Percentiles rank a stretch among this genome's conserved stretches.
Conservation (phyloP, 129 eudicot species). For the Escallonia rubra region DNA sequence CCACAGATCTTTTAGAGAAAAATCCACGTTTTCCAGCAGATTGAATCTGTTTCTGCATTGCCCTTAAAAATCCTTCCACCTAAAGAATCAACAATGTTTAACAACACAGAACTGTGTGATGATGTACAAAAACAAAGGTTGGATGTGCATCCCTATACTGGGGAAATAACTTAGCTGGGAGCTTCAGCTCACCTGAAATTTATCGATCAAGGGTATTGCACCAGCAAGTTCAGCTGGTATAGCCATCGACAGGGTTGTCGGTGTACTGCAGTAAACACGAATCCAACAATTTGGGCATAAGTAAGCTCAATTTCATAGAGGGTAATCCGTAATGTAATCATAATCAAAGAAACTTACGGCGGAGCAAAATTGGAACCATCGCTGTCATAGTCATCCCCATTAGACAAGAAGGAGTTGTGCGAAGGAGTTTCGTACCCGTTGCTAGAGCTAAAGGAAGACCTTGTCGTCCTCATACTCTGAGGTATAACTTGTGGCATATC, state of each 20-base stretch:
- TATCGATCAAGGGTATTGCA: conserved; percentile 92
- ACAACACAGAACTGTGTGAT: background rate
- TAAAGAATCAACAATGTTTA: conserved; percentile 11
- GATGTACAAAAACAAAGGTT: background rate
- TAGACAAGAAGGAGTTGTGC: conserved; percentile 52
- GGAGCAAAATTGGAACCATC: conserved; percentile 93
- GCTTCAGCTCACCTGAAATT: conserved; percentile 61
- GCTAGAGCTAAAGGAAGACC: conserved; percentile 72
- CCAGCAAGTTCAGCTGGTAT: conserved; percentile 95
- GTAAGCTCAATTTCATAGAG: too few species aligned
- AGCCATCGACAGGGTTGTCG: conserved; percentile 66
- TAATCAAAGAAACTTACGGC: conserved; percentile 52
- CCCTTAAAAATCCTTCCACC: conserved; percentile 95
- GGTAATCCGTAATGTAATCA: too few species aligned
- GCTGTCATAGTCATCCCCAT: conserved; percentile 91
- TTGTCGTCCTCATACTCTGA: conserved; percentile 65
- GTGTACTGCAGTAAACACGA: conserved; percentile 61
- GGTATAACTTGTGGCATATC: conserved; percentile 53
- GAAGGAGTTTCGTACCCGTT: conserved; percentile 77
- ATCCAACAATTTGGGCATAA: background rate
- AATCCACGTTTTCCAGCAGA: conserved; percentile 90
- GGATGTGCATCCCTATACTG: background rate
- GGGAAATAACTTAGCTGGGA: background rate
- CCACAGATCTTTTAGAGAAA: conserved; percentile 82
- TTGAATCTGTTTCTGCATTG: conserved; percentile 95